Base-by-base conservation (phyloP, 345 rosid genomes). In the Aurinia saxatilis region DNA sequence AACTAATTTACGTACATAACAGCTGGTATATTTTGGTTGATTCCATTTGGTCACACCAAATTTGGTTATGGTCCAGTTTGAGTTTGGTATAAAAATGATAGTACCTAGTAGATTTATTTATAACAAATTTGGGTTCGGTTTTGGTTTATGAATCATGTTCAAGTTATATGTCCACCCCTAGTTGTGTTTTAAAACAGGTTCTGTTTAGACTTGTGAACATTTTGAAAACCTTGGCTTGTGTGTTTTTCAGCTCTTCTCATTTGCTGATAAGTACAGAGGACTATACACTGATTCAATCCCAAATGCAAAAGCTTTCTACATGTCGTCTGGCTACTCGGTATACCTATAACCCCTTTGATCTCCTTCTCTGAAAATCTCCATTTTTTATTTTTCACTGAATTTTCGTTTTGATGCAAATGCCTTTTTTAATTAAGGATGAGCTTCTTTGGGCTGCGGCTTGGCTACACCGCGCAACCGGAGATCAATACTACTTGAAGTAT, bases 361-460 rank as follows among this genome's bases (percentile, higher is more conserved):
- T 2, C 1, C 14, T 15, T 40, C 42, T 16, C 33, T 18, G 1
- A 1, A 10, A 4, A 6, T 10, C 25, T 15, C 53, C 25, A 21
- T 21, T 21, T 25, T 5, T 39, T 11, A 11, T 14, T 13, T 5
- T 69, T 10, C 42, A 45, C 8, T 37, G 12, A 23, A 44, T 14
- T 5, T 36, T 34, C n/a, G 37, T 17, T 31, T 30, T 52, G 23
- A 40, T 68, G 2, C 54, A 45, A 40, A n/a, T 14, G 14, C 30
- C 15, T 57, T 3, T 31, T 50, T 1, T 44, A 7, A 35, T 9
- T 30, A 69, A 90, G 97, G 98, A 91, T 55, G 98, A 91, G 75
- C 52, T 91, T 46, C 64, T 91, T 45, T 87, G 98, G 98, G 98
- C 81, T 13, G 85, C 93, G 5, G 62, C 84, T 11, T 87, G 98